A percentile compares a stretch with the other conserved stretches of the same genome.
These are phyloP conservation scores for Ophiocordyceps camponoti-leonardi DNA, from an alignment of 2,329 filamentous ascomycete species.

Conservation along the genomic window DNA sequence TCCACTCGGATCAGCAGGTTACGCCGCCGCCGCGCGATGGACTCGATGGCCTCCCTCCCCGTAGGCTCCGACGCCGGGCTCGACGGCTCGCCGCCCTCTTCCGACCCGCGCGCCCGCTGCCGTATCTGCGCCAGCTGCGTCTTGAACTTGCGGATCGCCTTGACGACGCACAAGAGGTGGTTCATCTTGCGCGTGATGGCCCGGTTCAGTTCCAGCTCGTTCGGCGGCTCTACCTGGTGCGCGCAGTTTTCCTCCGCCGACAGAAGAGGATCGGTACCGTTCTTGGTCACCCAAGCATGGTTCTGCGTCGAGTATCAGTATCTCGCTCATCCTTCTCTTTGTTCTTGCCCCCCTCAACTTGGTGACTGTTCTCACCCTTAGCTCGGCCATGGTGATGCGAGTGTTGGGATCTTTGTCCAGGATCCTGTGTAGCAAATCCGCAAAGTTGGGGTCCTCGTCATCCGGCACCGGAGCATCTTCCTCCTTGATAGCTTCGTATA, in stretches of 20 bases:
- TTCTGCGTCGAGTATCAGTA: constrained; percentile 30
- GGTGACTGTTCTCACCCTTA: constrained; percentile 47
- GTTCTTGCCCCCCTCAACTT: background rate
- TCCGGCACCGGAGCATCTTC: constrained; percentile 46
- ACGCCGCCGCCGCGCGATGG: constrained; percentile 28
- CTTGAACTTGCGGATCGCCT: constrained; percentile 83
- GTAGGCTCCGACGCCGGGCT: constrained; percentile 13
- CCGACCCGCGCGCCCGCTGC: constrained; percentile 5
- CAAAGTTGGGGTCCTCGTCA: constrained; percentile 50
- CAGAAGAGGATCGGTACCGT: constrained; percentile 61
- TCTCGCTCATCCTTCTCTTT: too few species aligned
- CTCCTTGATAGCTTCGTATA: constrained; percentile 75
- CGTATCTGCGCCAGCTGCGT: constrained; percentile 34
- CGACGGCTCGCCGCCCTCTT: background rate
- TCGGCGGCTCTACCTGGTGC: constrained; percentile 64
- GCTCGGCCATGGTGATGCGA: constrained; percentile 65
- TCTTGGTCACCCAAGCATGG: constrained; percentile 83
- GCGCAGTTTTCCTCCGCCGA: constrained; percentile 74
- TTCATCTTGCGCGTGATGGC: constrained; percentile 86
- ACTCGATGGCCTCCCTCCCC: constrained; percentile 29
- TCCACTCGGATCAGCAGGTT: constrained; percentile 16
- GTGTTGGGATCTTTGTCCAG: constrained; percentile 74
- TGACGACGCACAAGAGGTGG: constrained; percentile 75
- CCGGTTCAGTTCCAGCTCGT: constrained; percentile 74
- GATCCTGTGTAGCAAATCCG: constrained; percentile 54